Percentiles rank a stretch among this genome's conserved stretches.
phyloP scores from a whole-genome alignment of 305 asterid genomes.

The Petunia hybrid region DNA sequence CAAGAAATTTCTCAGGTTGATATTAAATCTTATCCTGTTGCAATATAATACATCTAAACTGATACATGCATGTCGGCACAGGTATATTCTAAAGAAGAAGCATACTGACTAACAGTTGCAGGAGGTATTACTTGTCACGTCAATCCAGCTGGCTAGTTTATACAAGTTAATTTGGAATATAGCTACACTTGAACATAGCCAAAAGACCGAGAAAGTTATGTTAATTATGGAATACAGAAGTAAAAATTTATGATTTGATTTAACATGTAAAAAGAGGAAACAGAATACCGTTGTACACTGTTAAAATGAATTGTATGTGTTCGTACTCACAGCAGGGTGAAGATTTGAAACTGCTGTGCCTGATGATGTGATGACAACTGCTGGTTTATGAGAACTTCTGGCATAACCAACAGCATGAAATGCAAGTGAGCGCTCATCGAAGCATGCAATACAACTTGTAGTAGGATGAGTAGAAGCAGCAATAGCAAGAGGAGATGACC shows the following conservation, averaged over 20 bases:
- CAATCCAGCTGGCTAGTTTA: conserved; percentile 9
- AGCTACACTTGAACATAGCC: no score
- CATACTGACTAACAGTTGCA: conserved; percentile 1
- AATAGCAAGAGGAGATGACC: conserved; percentile 93
- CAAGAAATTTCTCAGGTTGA: conserved; percentile 14
- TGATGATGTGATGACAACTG: conserved; percentile 91
- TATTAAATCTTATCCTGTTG: conserved; percentile 1
- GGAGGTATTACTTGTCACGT: neutral
- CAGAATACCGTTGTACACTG: conserved; percentile 3
- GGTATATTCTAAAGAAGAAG: neutral
- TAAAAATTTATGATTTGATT: neutral
- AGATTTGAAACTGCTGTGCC: conserved; percentile 99
- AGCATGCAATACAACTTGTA: conserved; percentile 85
- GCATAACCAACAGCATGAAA: conserved; percentile 98
- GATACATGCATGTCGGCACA: conserved; percentile 16
- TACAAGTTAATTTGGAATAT: neutral
- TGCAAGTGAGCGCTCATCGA: conserved; percentile 95
- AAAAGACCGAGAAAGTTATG: no score
- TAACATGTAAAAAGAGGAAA: conserved; percentile 17
- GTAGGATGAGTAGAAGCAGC: conserved; percentile 96
- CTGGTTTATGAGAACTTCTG: conserved; percentile 86
- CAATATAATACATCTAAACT: conserved; percentile 20
- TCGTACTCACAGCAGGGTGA: conserved; percentile 87
- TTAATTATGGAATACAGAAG: neutral
- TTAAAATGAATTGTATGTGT: conserved; percentile 5